Base-by-base conservation (phyloP, 106 monocot species). In the Apostasia shenzhenica region DNA sequence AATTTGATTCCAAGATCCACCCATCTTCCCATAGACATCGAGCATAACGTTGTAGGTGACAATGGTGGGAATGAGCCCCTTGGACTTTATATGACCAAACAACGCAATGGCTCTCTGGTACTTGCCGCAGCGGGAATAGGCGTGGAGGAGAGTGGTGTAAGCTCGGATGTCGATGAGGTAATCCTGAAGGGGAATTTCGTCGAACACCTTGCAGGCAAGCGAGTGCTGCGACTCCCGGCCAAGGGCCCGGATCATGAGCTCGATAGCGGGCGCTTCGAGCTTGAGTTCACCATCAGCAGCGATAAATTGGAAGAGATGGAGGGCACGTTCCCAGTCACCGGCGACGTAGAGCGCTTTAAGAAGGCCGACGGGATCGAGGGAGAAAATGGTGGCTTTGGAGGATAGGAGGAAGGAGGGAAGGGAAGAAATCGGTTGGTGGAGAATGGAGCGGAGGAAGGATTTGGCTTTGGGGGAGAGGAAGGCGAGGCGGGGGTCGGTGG, bases 21-120 rank as follows among this genome's bases (percentile, higher is more conserved):
- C 91, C 82, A 75, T 91, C 41, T 75, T 73, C 43, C 89, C 79
- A 42, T 86, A 95, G 6, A 89, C 86, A 70, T 89, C 84, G 7
- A 95, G 89, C 74, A 95, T 74, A 13, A 92, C 91, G 63, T 95
- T 95, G 72, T 95, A 95, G 6, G 89, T 95, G 57, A 95, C 92
- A 37, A 95, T 48, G 43, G 85, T 89, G 26, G 89, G 95, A 9
- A 69, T 57, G 13, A 92, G 68, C 2, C 88, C 88, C 44, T 76
- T 79, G 14, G 54, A 61, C 68, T 88, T 91, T 1, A 94, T 79
- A 49, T 76, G 57, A 52, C 55, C 63, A 14, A 94, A 94, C 74
- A 94, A 61, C 6, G 58, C 73, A 4, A 94, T 51, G 5, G 87
- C 94, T 41, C 54, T 64, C 2, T 68, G 62, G 40, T 80, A 91